Conservation (phyloP, 108 stramenopile species). For the Chaetoceros tenuissimus region DNA sequence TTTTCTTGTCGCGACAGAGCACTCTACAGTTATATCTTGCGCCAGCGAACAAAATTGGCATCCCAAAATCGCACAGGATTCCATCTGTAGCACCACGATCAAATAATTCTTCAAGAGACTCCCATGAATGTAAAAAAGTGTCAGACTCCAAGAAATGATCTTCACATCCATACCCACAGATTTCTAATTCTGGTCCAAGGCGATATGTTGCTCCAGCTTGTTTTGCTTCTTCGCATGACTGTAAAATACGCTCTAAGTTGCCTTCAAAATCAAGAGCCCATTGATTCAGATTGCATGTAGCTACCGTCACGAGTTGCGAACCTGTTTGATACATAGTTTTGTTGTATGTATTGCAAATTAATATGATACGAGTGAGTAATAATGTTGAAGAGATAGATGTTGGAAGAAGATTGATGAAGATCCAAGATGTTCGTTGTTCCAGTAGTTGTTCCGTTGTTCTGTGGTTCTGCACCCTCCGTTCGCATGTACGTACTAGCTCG, state of each 20-base stretch:
- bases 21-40: slow-evolving; percentile 96
- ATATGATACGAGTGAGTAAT: too few species aligned
- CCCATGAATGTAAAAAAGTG: slow-evolving; percentile 94
- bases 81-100: slow-evolving; percentile 64
- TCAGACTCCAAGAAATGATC: slow-evolving; percentile 96
- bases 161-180: slow-evolving; percentile 97
- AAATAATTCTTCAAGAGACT: slow-evolving; percentile 66
- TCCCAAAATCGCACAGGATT: slow-evolving; percentile 95
- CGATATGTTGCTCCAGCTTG: slow-evolving; percentile 79
- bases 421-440: too few species aligned
- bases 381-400: too few species aligned
- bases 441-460: too few species aligned
- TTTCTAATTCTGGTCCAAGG: slow-evolving; percentile 94
- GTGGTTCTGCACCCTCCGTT: too few species aligned
- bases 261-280: slow-evolving; percentile 98
- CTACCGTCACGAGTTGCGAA: slow-evolving; percentile 66
- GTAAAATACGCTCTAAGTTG: slow-evolving; percentile 70
- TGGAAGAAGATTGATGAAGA: too few species aligned
- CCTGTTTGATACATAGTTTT: background rate
- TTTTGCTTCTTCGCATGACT: slow-evolving; percentile 78
- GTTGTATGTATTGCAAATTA: too few species aligned
- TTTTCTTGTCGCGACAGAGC: slow-evolving; percentile 57
- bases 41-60: slow-evolving; percentile 78
- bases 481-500: too few species aligned
- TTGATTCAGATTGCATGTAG: slow-evolving; percentile 97